Conservation (phyloP, 306 rosid genomes). For the Myrica gale region DNA sequence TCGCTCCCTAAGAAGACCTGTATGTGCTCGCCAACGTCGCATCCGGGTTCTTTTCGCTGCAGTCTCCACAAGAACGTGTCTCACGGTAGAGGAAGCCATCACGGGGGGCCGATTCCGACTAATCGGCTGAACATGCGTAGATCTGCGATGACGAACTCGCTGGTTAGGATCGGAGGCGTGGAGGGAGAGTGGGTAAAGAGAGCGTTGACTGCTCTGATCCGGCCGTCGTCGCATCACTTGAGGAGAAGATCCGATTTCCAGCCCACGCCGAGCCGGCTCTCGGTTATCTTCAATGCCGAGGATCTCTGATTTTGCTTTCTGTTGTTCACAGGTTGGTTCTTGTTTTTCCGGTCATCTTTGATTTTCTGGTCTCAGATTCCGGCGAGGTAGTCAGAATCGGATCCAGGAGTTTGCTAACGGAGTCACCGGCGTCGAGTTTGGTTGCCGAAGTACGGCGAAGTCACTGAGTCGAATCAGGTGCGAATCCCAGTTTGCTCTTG, state of each 20-base stretch:
- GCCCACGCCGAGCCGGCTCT: slow-evolving; percentile 79
- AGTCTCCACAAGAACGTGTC: slow-evolving; percentile 66
- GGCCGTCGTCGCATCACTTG: slow-evolving; percentile 91
- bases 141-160: slow-evolving; percentile 94
- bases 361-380: slow-evolving; percentile 39
- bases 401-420: slow-evolving; percentile 18
- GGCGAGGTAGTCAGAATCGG: slow-evolving; percentile 33
- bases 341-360: slow-evolving; percentile 32
- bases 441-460: background rate
- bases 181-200: slow-evolving; percentile 96
- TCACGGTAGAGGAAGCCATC: slow-evolving; percentile 16
- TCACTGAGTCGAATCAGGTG: slow-evolving; percentile 8
- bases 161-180: slow-evolving; percentile 86
- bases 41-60: slow-evolving; percentile 92
- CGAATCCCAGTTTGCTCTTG: background rate
- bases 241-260: slow-evolving; percentile 62
- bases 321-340: slow-evolving; percentile 43
- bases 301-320: slow-evolving; percentile 34
- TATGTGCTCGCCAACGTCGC: slow-evolving; percentile 90
- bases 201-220: slow-evolving; percentile 76
- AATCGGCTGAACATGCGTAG: slow-evolving; percentile 78
- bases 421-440: slow-evolving; percentile 1
- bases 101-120: slow-evolving; percentile 45
- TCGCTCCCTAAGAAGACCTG: slow-evolving; percentile 62
- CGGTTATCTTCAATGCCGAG: slow-evolving; percentile 56